A percentile compares a stretch with the other conserved stretches of the same genome.
phyloP scores from a whole-genome alignment of 345 rosid species.

The Syzygium jambos region DNA sequence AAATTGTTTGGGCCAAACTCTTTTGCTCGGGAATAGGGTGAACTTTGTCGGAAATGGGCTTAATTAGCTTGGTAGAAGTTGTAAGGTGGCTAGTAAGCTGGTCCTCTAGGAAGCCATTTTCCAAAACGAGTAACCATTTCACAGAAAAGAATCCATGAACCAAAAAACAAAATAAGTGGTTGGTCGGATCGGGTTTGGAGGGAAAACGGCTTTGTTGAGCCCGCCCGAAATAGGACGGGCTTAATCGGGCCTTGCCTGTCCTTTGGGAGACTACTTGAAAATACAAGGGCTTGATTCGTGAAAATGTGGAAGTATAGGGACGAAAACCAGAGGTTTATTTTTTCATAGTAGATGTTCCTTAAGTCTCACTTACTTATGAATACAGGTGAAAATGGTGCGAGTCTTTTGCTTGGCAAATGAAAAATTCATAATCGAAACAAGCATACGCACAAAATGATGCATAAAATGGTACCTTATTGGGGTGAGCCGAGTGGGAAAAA shows the following conservation, averaged over 20 bases:
- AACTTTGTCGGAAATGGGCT: neutral
- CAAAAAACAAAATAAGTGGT: neutral
- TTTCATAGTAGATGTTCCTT: neutral
- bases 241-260: neutral
- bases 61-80: neutral
- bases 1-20: neutral
- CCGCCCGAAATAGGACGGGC: neutral
- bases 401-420: neutral
- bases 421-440: neutral
- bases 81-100: neutral
- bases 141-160: neutral
- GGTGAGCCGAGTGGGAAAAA: neutral
- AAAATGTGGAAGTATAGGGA: neutral
- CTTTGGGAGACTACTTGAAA: neutral
- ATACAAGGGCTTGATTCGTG: neutral
- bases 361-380: neutral
- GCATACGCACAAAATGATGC: neutral
- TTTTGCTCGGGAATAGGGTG: neutral
- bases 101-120: neutral
- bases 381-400: neutral
- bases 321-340: neutral
- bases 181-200: neutral
- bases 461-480: neutral
- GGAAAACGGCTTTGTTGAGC: neutral
- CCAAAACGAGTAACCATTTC: neutral